Evolutionary conservation across 2,329 filamentous ascomycete genomes (phyloP).

Genomic region (Trichophyton mentagrophytes): DNA sequence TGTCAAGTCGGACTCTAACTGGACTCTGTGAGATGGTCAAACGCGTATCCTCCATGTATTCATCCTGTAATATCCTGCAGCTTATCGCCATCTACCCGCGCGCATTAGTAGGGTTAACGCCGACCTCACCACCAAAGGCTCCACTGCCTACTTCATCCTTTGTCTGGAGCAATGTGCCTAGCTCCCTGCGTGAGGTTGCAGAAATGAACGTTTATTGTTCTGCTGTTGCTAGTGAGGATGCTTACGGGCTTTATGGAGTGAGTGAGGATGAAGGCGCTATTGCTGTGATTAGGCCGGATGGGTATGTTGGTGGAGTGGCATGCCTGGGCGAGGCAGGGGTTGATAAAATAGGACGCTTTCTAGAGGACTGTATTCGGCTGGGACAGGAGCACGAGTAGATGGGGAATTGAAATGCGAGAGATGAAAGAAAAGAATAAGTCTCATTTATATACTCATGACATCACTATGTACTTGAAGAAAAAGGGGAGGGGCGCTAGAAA

Average conservation of each 20-base stretch:
- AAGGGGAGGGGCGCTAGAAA: conserved; percentile 21
- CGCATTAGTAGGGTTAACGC: conserved; percentile 5
- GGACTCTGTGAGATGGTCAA: background rate
- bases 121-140: background rate
- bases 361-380: conserved; percentile 12
- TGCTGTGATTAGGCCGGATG: conserved; percentile 29
- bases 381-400: background rate
- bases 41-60: background rate
- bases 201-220: conserved; percentile 27
- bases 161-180: conserved; percentile 23
- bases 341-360: conserved; percentile 17
- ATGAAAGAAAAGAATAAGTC: background rate
- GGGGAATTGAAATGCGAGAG: too few species aligned
- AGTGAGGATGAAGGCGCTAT: conserved; percentile 20
- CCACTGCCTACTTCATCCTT: conserved; percentile 15
- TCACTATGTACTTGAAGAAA: background rate
- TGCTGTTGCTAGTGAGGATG: conserved; percentile 17
- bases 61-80: conserved; percentile 17
- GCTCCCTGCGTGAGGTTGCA: conserved; percentile 21
- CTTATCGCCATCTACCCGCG: conserved; percentile 26
- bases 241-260: conserved; percentile 27
- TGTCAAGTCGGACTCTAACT: conserved; percentile 11
- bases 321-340: conserved; percentile 17
- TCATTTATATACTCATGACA: background rate
- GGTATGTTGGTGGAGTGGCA: conserved; percentile 24